Base-by-base conservation (phyloP, 2,329 filamentous ascomycete genomes). In the Ophiosphaerella herpotricha region DNA sequence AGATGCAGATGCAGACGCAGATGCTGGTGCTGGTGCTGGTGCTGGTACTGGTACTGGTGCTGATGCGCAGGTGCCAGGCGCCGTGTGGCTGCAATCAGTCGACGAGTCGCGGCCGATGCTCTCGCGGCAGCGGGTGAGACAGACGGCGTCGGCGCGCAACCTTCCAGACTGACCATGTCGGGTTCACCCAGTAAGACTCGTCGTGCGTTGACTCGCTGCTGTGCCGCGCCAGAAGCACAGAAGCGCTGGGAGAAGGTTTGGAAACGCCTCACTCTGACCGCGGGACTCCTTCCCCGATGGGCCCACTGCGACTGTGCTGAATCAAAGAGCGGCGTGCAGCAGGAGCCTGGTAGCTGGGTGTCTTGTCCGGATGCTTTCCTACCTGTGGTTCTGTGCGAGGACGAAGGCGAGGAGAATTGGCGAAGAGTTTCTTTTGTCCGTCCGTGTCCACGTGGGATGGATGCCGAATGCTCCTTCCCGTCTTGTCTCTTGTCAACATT, bases 261-360 rank as follows among this genome's bases (percentile, higher is more conserved):
- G 48, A 48, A 47, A 43, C 55, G 61, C 58, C 60, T 53, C 58
- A 50, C 57, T 50, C 7, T 29, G 52, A 53, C 56, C 55, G 63
- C 68, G 67, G 67, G 50, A 58, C 55, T 52, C 51, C 46, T 70
- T 68, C 70, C 67, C 67, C 67, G 67, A 57, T 57, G 61, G 61
- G 61, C 55, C 66, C 64, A 61, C 61, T 50, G 56, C 57, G 42
- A 49, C 48, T 29, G 46, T 47, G 51, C 56, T 54, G 53, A 59
- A 56, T 56, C 53, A 55, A 40, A 21, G 18, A 21, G 4, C 18
- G 4, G 18, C 18, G 18, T 5, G 18, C 18, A 21, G 18, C 18
- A 21, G 18, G 18, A 44, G 37, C 39, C 46, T 43, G 50, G 49
- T 43, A 53, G 48, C 40, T 34, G 24, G 43, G 31, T 45, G 39